phyloP scores from a whole-genome alignment of 257 asterid species.

The Vinca minor region DNA sequence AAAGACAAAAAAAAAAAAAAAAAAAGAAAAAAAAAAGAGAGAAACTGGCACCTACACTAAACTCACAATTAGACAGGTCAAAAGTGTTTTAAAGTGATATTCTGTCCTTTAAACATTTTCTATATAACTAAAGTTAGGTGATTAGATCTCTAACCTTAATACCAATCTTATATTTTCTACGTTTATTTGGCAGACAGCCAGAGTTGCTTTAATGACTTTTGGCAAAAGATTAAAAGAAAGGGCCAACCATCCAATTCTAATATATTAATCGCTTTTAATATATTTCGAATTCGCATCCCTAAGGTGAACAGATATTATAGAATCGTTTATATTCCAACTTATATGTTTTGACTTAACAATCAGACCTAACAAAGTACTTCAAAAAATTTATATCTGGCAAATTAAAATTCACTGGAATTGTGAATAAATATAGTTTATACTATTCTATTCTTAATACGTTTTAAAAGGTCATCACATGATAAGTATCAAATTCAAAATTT shows the following conservation, averaged over 20 bases:
- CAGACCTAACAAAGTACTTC: not conserved
- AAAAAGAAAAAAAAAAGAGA: not conserved
- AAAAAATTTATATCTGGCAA: not conserved
- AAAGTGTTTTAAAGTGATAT: slow-evolving; percentile 14
- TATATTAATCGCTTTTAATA: too few species aligned
- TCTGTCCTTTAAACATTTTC: slow-evolving; percentile 10
- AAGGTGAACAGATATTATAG: too few species aligned
- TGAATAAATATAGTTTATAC: too few species aligned
- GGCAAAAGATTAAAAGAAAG: slow-evolving; percentile 3
- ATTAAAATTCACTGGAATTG: not conserved
- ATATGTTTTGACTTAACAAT: too few species aligned
- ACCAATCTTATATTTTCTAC: not conserved
- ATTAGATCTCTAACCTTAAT: not conserved
- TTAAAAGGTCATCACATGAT: too few species aligned
- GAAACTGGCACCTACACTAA: not conserved
- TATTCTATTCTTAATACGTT: too few species aligned
- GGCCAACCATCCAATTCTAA: slow-evolving; percentile 9
- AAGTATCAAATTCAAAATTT: too few species aligned
- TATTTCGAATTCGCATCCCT: too few species aligned
- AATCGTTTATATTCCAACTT: too few species aligned
- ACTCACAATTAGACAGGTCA: slow-evolving; percentile 8
- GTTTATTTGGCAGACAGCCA: slow-evolving; percentile 1
- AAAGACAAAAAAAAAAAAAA: not conserved
- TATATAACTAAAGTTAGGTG: not conserved
- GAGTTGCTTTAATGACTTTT: slow-evolving; percentile 7